Evolutionary conservation across 805 yeast species (phyloP).

Genomic region (Geotrichum ghanense): DNA sequence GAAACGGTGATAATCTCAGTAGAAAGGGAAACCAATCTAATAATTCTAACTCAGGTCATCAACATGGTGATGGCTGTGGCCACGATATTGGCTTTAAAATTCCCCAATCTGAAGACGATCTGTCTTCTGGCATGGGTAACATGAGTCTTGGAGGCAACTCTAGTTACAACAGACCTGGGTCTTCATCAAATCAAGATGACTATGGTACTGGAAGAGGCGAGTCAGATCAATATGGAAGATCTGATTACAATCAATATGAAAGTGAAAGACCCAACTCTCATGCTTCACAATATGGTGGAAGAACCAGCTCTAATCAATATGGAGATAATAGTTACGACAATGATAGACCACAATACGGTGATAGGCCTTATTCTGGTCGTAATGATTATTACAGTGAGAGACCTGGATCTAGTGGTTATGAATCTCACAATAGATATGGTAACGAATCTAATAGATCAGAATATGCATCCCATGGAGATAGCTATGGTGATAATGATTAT

Average conservation of each 20-base stretch:
- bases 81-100: not conserved
- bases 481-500: not conserved
- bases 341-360: not conserved
- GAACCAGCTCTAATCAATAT: not conserved
- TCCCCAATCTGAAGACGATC: not conserved
- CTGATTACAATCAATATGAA: not conserved
- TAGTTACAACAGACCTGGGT: not conserved
- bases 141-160: not conserved
- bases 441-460: not conserved
- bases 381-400: not conserved
- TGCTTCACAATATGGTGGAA: not conserved
- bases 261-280: no score
- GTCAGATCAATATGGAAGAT: not conserved
- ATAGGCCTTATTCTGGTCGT: not conserved
- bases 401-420: not conserved
- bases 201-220: not conserved
- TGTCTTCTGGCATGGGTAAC: not conserved
- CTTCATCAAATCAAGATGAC: not conserved
- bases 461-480: not conserved
- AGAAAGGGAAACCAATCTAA: slow-evolving; percentile 8
- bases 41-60: slow-evolving; percentile 1
- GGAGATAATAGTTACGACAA: not conserved
- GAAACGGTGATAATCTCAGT: slow-evolving; percentile 8
- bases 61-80: slow-evolving; percentile 1
- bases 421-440: not conserved